Evolutionary conservation across 1,284 basidiomycete species (phyloP).

Genomic region (Microbotryomycetes sp.): DNA sequence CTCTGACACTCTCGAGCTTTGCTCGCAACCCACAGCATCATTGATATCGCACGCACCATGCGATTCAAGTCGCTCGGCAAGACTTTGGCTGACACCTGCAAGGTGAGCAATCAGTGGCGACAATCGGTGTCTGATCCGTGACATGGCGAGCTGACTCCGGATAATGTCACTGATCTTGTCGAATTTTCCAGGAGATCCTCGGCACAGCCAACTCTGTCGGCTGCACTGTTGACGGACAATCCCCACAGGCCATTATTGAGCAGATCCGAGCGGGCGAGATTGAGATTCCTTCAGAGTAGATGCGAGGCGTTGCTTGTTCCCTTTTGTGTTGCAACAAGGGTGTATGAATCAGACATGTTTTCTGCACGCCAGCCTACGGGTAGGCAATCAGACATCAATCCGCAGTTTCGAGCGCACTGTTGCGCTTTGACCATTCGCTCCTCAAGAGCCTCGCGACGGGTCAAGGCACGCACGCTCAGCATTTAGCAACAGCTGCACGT

Average conservation of each 20-base stretch:
- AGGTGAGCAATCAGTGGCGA: conserved; percentile 52
- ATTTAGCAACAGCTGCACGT: no score
- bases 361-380: no score
- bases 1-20: not conserved
- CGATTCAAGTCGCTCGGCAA: conserved; percentile 91
- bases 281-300: conserved; percentile 89
- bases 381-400: no score
- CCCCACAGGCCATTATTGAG: conserved; percentile 92
- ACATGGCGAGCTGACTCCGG: conserved; percentile 69
- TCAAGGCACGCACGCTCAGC: no score
- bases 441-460: no score
- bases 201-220: conserved; percentile 71
- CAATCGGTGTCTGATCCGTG: no score
- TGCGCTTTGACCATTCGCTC: no score
- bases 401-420: no score
- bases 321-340: conserved; percentile 53
- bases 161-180: conserved; percentile 39
- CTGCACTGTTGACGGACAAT: conserved; percentile 91
- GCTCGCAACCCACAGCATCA: conserved; percentile 47
- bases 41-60: conserved; percentile 96
- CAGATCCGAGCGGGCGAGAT: conserved; percentile 92
- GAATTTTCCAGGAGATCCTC: conserved; percentile 46
- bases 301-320: conserved; percentile 45
- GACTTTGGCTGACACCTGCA: conserved; percentile 78
- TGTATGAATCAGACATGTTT: not conserved